A percentile compares a stretch with the other conserved stretches of the same genome.
Evolutionary conservation across 192 early-diverging fungal species (phyloP).

Genomic region (Coemansia sp.): DNA sequence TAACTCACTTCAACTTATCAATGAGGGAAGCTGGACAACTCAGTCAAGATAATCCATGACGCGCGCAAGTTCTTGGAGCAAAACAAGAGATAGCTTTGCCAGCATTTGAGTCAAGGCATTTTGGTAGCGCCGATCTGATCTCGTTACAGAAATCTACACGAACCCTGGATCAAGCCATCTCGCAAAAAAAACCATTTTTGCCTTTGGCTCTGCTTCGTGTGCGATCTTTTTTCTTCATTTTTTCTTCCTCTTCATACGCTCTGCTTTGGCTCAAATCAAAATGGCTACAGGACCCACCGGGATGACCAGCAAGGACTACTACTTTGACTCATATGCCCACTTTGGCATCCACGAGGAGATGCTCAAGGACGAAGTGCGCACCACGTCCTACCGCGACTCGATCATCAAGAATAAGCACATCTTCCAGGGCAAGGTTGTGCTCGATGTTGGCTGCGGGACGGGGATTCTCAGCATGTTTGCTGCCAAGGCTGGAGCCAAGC

Average conservation of each 20-base stretch:
- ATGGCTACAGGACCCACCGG: slow-evolving; percentile 21
- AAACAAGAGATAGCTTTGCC: no score
- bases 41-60: no score
- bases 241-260: slow-evolving; percentile 3
- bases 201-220: neutral
- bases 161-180: slow-evolving; percentile 2
- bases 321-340: slow-evolving; percentile 99
- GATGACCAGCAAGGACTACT: slow-evolving; percentile 73
- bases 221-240: slow-evolving; percentile 3
- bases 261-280: neutral
- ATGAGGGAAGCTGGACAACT: no score
- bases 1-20: no score
- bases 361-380: slow-evolving; percentile 98
- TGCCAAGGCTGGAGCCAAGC: slow-evolving; percentile 95
- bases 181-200: neutral
- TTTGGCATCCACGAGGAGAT: slow-evolving; percentile 95
- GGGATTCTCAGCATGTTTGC: slow-evolving; percentile 99
- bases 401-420: slow-evolving; percentile 96
- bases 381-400: slow-evolving; percentile 84
- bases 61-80: no score
- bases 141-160: neutral
- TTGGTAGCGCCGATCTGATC: slow-evolving; percentile 1
- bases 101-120: no score
- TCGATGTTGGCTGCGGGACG: slow-evolving; percentile 99
- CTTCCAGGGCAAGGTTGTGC: slow-evolving; percentile 94